Conservation (phyloP, 2,329 filamentous ascomycete species). For the Cercospora sp. region DNA sequence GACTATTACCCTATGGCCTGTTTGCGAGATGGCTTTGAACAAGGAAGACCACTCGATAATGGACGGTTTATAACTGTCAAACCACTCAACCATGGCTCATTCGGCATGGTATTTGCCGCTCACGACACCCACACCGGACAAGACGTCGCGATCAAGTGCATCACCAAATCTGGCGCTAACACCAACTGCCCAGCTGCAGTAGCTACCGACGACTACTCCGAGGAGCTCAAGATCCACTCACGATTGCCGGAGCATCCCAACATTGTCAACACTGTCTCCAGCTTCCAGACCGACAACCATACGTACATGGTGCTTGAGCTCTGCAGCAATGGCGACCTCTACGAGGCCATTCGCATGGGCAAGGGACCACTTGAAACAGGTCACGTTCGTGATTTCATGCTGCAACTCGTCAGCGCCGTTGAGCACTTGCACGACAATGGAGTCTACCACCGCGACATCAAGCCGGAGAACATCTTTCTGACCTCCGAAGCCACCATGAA, state of each 20-base stretch:
- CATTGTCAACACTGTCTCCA: slow-evolving; percentile 87
- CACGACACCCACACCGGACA: slow-evolving; percentile 74
- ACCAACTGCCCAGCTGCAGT: slow-evolving; percentile 63
- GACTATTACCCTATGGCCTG: slow-evolving; percentile 66
- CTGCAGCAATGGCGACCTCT: slow-evolving; percentile 91
- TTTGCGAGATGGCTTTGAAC: slow-evolving; percentile 77
- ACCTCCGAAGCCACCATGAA: slow-evolving; percentile 86
- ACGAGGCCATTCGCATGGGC: slow-evolving; percentile 90
- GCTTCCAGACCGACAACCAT: slow-evolving; percentile 89
- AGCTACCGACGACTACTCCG: slow-evolving; percentile 77
- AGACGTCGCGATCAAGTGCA: slow-evolving; percentile 90
- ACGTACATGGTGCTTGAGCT: slow-evolving; percentile 92
- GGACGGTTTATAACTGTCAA: slow-evolving; percentile 89
- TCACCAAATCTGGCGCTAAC: slow-evolving; percentile 75
- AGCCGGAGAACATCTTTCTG: slow-evolving; percentile 98
- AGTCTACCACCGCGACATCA: slow-evolving; percentile 96
- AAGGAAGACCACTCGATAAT: slow-evolving; percentile 72
- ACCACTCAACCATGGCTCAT: slow-evolving; percentile 96
- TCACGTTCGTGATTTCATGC: slow-evolving; percentile 96
- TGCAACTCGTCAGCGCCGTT: slow-evolving; percentile 86
- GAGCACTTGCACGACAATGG: slow-evolving; percentile 88
- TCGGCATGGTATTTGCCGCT: slow-evolving; percentile 97
- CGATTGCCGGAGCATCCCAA: slow-evolving; percentile 79
- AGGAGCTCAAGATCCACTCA: slow-evolving; percentile 77
- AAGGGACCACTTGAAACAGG: slow-evolving; percentile 91